Evolutionary conservation across 345 rosid species (phyloP).

Genomic region (Gossypium herbaceum): DNA sequence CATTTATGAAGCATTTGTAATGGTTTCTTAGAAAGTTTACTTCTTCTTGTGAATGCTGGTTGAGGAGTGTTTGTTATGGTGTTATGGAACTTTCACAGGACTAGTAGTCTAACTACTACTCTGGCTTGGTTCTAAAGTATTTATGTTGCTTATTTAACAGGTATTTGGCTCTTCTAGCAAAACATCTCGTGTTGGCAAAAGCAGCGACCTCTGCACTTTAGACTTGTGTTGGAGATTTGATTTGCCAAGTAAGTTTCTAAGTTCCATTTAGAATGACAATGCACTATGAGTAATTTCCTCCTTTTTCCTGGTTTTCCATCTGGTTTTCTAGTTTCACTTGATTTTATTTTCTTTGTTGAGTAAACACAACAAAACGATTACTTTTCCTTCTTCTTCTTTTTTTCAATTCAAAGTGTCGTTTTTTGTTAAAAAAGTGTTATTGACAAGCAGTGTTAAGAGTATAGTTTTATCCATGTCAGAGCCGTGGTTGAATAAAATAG

Average conservation of each 20-base stretch:
- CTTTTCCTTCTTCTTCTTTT: background rate
- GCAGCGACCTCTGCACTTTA: conserved; percentile 78
- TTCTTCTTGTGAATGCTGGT: no score
- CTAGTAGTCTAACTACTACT: no score
- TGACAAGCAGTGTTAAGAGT: background rate
- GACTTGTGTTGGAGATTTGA: conserved; percentile 75
- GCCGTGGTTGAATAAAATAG: background rate
- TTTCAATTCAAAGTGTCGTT: background rate
- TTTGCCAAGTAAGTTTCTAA: conserved; percentile 69
- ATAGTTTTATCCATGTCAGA: background rate
- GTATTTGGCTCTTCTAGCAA: conserved; percentile 71
- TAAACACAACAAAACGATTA: conserved; percentile 1
- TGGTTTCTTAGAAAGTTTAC: no score
- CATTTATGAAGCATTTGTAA: no score
- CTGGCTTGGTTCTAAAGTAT: background rate
- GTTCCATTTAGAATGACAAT: background rate
- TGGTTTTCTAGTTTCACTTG: background rate
- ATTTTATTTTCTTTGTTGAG: background rate
- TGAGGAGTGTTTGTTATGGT: no score
- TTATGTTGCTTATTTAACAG: background rate
- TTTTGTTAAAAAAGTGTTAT: background rate
- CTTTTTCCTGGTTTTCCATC: background rate
- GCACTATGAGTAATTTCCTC: background rate
- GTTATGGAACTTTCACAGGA: no score
- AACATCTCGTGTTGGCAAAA: conserved; percentile 70